Evolutionary conservation across 129 eudicot genomes (phyloP).

Genomic region (Saposhnikovia divaricata): DNA sequence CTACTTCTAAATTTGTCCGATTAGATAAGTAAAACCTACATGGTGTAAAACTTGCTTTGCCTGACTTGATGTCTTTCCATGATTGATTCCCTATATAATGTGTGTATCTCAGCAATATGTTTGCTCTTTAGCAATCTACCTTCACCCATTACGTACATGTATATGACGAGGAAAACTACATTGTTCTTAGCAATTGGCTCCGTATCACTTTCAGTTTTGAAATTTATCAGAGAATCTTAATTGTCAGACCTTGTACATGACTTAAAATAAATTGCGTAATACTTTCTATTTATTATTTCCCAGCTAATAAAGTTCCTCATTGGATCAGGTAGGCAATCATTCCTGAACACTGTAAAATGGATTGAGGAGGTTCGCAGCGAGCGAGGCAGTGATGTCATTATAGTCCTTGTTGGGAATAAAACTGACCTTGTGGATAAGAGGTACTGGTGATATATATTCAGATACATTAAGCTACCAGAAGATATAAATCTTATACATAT

Average conservation of each 20-base stretch:
- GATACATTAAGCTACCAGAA: not conserved
- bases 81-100: not conserved
- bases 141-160: not conserved
- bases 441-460: slow-evolving; percentile 12
- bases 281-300: not conserved
- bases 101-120: not conserved
- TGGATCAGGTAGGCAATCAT: slow-evolving; percentile 56
- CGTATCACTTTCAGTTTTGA: not conserved
- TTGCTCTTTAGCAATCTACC: not conserved
- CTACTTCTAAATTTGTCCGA: not conserved
- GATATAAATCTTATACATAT: not conserved
- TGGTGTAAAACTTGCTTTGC: not conserved
- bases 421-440: slow-evolving; percentile 88
- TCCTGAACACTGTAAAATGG: slow-evolving; percentile 75
- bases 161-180: not conserved
- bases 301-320: not conserved
- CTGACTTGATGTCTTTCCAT: not conserved
- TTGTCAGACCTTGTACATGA: not conserved
- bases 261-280: not conserved
- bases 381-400: slow-evolving; percentile 82
- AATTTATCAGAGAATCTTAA: not conserved
- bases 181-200: not conserved
- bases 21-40: not conserved
- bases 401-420: slow-evolving; percentile 80
- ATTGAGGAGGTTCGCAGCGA: slow-evolving; percentile 86